Conservation (phyloP, 805 yeast genomes). For the Ogataea pini region DNA sequence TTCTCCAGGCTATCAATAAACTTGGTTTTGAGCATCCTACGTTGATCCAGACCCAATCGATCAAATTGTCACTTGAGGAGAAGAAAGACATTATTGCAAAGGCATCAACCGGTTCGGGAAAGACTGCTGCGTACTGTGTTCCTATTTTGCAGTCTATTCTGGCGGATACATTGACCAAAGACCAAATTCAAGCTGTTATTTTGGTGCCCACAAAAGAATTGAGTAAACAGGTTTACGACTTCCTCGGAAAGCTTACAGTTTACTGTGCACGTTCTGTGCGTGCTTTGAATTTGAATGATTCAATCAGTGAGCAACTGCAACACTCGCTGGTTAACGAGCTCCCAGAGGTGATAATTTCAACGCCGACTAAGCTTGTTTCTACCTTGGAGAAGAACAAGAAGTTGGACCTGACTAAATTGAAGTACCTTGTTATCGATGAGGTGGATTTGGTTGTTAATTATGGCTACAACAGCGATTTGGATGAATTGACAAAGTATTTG, state of each 20-base stretch:
- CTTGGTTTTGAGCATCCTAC: constrained; percentile 87
- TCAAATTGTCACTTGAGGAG: constrained; percentile 87
- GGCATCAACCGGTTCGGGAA: constrained; percentile 95
- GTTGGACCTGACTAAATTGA: constrained; percentile 56
- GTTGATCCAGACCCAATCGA: constrained; percentile 85
- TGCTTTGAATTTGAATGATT: constrained; percentile 62
- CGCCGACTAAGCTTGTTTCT: constrained; percentile 76
- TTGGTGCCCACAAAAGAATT: constrained; percentile 93
- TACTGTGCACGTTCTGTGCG: constrained; percentile 70
- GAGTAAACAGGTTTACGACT: constrained; percentile 77
- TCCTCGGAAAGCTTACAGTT: constrained; percentile 64
- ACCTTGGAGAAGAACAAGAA: constrained; percentile 47
- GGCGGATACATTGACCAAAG: constrained; percentile 37
- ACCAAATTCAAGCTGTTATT: constrained; percentile 57
- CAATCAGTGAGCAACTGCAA: constrained; percentile 67
- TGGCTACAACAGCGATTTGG: constrained; percentile 87
- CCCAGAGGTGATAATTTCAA: constrained; percentile 82
- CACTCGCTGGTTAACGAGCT: constrained; percentile 65
- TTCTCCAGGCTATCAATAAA: constrained; percentile 79
- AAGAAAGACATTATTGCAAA: constrained; percentile 90
- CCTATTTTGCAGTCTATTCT: constrained; percentile 84
- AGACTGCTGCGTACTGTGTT: constrained; percentile 85
- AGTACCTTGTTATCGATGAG: constrained; percentile 86
- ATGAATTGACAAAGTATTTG: constrained; percentile 59
- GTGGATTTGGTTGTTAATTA: constrained; percentile 88